Base-by-base conservation (phyloP, 2,329 filamentous ascomycete genomes). In the Aureobasidium sp. region DNA sequence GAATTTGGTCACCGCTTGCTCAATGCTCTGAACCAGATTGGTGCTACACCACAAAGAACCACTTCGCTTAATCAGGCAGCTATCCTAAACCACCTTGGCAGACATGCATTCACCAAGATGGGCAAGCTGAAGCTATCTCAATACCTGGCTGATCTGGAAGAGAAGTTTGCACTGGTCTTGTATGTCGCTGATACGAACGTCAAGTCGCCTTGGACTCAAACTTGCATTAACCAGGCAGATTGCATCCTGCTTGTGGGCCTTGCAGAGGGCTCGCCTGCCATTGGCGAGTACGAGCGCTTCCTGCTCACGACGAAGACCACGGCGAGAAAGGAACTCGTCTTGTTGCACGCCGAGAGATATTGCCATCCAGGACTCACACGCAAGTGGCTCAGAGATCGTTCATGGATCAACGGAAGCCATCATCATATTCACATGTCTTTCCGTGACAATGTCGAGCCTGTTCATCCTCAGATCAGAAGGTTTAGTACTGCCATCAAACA, bases 391-490 rank as follows among this genome's bases (percentile, higher is more conserved):
- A 70, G 74, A 63, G 96, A 96, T 68, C 87, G 94, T 1, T 86
- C 95, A 63, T 99, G 94, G 94, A 94, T 99, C 73, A 99, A 97
- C 66, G 94, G 94, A 17, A 93, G 93, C 5, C 95, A 99, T 71
- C 94, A 95, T 69, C 94, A 99, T 67, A 89, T 99, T 13, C 94
- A 99, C 69, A 97, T 99, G 94, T 82, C 88, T 0, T 93, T 94
- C 72, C 84, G 87, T 40, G 81, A 86, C 3, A 87, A 88, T 47
- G 78, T 86, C 1, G 86, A 95, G 65, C 89, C 91, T 2, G 84
- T 88, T 0, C 86, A 93, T 67, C 83, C 87, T 21, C 85, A 86
- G 15, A 81, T 84, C 1, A 90, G 90, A 67, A 87, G 88, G 55
- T 87, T 95, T 17, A 91, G 93, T 0, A 88, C 88, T 4, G 90